Base-by-base conservation (phyloP, 371 early-diverging fungal species). In the Mucor ambiguus region DNA sequence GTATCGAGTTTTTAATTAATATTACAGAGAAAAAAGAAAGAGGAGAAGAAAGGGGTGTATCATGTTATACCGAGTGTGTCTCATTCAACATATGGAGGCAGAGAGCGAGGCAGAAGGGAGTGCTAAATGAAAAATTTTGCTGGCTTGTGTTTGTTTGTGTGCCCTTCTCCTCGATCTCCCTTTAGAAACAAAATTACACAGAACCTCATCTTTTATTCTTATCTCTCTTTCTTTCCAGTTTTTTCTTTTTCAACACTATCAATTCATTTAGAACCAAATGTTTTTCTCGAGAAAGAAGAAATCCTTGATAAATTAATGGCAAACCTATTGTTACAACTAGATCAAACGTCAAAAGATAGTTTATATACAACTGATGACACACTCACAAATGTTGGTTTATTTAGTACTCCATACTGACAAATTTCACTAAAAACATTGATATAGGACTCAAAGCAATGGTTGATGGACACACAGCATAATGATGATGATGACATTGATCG, bases 351-450 rank as follows among this genome's bases (percentile, higher is more conserved):
- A 52, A 26, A 52, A 52, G 52, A 52, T 28, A 28, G 52, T 52
- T 28, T 52, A 28, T 28, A 52, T 16, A 52, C 28, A 52, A 52
- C 52, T 52, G 28, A 52, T 52, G 28, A 52, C 28, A 52, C 52
- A 14, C 52, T 52, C 52, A 52, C 52, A 52, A 52, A 52, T 52
- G 52, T 52, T 52, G 52, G 52, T 52, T 52, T 52, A 52, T 28
- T 28, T 52, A 28, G 28, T 52, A 52, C 14, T 11, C 12, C 28
- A 14, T 4, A 16, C 12, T 11, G 1, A 12, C 16, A 14, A 28
- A 4, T 24, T 20, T 48, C 8, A 20, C 28, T 52, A 28, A 52
- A 52, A 24, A 24, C 24, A 22, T 46, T 22, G 22, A 52, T 28
- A 52, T 52, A 52, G 52, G 52, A 16, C 14, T 28, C 52, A 16